Percentiles rank a stretch among this genome's conserved stretches.
These are phyloP conservation scores for Strobilomyces dryophilus DNA, from an alignment of 768 basidiomycete genomes.

Conservation along the genomic window DNA sequence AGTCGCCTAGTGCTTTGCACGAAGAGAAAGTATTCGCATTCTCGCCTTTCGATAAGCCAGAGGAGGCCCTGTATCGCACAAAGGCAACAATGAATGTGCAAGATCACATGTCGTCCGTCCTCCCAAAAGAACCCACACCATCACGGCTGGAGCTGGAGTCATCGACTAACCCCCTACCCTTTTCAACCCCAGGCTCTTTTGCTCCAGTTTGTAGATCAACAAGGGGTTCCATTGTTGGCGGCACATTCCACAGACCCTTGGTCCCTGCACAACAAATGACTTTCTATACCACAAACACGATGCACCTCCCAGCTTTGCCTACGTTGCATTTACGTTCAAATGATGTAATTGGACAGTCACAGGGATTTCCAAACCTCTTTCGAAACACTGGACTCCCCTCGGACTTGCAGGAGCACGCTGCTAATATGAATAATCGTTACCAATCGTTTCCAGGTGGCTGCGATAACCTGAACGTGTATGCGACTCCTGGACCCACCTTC, in stretches of 20 bases:
- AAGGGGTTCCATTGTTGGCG: not conserved
- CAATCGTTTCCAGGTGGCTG: slow-evolving; percentile 1
- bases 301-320: slow-evolving; percentile 8
- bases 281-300: slow-evolving; percentile 6
- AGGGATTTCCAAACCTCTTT: slow-evolving; percentile 3
- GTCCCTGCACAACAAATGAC: slow-evolving; percentile 7
- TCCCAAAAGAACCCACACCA: not conserved
- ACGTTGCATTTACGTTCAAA: slow-evolving; percentile 16
- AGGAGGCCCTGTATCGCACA: not conserved
- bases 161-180: slow-evolving; percentile 8
- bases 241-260: slow-evolving; percentile 2
- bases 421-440: not conserved
- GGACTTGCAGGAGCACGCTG: slow-evolving; percentile 9
- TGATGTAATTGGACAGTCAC: slow-evolving; percentile 8
- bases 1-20: slow-evolving; percentile 1
- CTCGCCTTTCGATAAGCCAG: slow-evolving; percentile 21
- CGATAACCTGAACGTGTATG: slow-evolving; percentile 27
- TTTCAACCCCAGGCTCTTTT: slow-evolving; percentile 25
- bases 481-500: slow-evolving; percentile 47
- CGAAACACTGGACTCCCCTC: slow-evolving; percentile 10
- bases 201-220: slow-evolving; percentile 7
- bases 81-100: not conserved
- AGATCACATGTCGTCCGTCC: not conserved
- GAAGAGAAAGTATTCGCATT: slow-evolving; percentile 28
- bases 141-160: not conserved